A percentile compares a stretch with the other conserved stretches of the same genome.
phyloP scores from a whole-genome alignment of 2,329 filamentous ascomycete species.

The Huntiella moniliformis region DNA sequence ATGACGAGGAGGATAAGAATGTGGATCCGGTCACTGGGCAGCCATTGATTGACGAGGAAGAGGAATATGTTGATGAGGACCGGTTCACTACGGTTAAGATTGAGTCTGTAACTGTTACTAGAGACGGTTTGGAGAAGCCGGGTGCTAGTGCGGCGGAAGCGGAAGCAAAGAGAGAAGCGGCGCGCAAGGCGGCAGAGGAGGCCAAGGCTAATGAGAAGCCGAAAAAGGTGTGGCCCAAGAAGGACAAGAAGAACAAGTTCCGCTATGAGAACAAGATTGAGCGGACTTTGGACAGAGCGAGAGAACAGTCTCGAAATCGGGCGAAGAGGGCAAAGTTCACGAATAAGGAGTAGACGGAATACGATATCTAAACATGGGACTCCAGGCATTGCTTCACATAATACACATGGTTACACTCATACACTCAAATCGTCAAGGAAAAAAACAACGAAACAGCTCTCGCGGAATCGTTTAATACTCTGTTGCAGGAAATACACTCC shows the following conservation, averaged over 20 bases:
- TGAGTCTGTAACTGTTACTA: conserved; percentile 66
- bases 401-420: too few species aligned
- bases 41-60: conserved; percentile 55
- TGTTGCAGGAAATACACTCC: too few species aligned
- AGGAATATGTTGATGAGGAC: conserved; percentile 93
- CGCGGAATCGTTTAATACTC: too few species aligned
- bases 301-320: conserved; percentile 47
- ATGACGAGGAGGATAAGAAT: conserved; percentile 39
- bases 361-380: neutral
- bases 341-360: conserved; percentile 2
- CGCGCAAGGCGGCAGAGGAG: conserved; percentile 18
- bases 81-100: conserved; percentile 89
- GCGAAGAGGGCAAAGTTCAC: conserved; percentile 15
- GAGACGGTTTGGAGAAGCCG: conserved; percentile 47
- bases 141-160: conserved; percentile 20
- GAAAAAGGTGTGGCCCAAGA: conserved; percentile 24
- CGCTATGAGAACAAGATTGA: conserved; percentile 81
- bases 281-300: conserved; percentile 53
- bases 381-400: neutral
- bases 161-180: conserved; percentile 21
- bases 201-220: conserved; percentile 21
- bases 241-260: conserved; percentile 75
- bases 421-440: too few species aligned
- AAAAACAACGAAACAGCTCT: too few species aligned
- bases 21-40: conserved; percentile 26